phyloP scores from a whole-genome alignment of 2,329 filamentous ascomycete species.

The Fusarium euwallaceae region DNA sequence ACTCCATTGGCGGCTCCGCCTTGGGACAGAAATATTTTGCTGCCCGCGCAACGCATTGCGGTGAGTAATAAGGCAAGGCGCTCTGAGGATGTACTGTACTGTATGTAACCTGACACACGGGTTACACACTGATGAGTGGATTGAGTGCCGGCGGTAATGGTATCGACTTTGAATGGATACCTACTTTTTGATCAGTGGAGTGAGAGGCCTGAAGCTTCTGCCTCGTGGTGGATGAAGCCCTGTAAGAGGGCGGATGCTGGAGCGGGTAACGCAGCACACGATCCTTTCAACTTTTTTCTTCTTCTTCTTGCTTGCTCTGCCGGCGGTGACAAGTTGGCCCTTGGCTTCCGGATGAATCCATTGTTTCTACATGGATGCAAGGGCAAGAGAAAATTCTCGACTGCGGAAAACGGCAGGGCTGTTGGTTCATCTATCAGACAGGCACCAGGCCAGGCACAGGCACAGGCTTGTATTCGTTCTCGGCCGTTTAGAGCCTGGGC shows the following conservation, averaged over 20 bases:
- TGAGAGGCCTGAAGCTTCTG: conserved; percentile 16
- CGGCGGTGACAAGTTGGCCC: conserved; percentile 13
- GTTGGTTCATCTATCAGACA: conserved; percentile 9
- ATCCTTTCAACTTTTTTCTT: not conserved
- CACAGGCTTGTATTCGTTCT: conserved; percentile 10
- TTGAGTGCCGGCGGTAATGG: conserved; percentile 28
- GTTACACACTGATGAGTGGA: conserved; percentile 28
- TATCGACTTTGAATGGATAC: not conserved
- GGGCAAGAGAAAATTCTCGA: not conserved
- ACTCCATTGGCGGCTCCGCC: conserved; percentile 31
- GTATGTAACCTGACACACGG: conserved; percentile 38
- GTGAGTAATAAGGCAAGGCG: conserved; percentile 28
- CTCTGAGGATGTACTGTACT: conserved; percentile 27
- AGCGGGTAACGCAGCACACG: conserved; percentile 4
- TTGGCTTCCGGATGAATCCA: conserved; percentile 2
- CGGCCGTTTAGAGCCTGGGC: conserved; percentile 6
- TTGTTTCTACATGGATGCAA: not conserved
- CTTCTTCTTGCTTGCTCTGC: not conserved
- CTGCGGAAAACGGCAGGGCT: not conserved
- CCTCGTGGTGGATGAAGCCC: conserved; percentile 11
- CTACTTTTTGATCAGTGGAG: conserved; percentile 10
- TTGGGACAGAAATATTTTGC: not conserved
- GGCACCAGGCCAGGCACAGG: not conserved
- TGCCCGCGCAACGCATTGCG: conserved; percentile 24
- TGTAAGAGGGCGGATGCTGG: conserved; percentile 3